phyloP scores from a whole-genome alignment of 1,284 basidiomycete genomes.

The Volvariella surrecta region DNA sequence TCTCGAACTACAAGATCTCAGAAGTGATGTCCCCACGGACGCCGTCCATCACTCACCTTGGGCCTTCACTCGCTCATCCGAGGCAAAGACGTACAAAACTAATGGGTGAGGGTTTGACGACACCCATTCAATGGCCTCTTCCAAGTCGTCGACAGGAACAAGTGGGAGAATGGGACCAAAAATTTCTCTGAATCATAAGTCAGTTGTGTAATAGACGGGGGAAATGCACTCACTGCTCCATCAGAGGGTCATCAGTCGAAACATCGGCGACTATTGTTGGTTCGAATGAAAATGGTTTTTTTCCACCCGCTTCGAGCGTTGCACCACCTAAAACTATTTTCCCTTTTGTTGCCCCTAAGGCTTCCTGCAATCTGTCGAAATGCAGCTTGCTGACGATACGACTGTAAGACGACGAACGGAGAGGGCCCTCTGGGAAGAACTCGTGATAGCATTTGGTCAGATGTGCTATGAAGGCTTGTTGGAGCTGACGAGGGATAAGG shows the following conservation, averaged over 20 bases:
- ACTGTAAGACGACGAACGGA: conserved; percentile 23
- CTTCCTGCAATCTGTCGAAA: conserved; percentile 50
- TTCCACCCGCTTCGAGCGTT: not conserved
- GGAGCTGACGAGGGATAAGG: conserved; percentile 51
- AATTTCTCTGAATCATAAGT: conserved; percentile 37
- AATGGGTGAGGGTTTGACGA: conserved; percentile 67
- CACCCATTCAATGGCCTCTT: conserved; percentile 63
- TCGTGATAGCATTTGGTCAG: conserved; percentile 42
- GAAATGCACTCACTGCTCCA: conserved; percentile 51
- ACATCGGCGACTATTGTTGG: conserved; percentile 65
- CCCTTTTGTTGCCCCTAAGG: conserved; percentile 63
- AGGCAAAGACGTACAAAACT: conserved; percentile 67
- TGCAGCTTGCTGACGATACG: conserved; percentile 28
- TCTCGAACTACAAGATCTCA: conserved; percentile 33
- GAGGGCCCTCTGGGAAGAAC: conserved; percentile 33
- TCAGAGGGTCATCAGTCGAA: conserved; percentile 50
- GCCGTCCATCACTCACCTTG: conserved; percentile 30
- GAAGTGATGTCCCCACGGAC: not conserved
- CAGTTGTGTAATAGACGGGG: not conserved
- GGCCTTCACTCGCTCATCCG: conserved; percentile 43
- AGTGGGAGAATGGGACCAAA: conserved; percentile 78
- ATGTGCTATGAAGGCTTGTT: conserved; percentile 50
- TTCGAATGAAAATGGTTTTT: conserved; percentile 30
- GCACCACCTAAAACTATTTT: conserved; percentile 65
- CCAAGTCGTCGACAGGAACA: conserved; percentile 59